Evolutionary conservation across 2,329 filamentous ascomycete genomes (phyloP).

Genomic region (Aspergillus ustus): DNA sequence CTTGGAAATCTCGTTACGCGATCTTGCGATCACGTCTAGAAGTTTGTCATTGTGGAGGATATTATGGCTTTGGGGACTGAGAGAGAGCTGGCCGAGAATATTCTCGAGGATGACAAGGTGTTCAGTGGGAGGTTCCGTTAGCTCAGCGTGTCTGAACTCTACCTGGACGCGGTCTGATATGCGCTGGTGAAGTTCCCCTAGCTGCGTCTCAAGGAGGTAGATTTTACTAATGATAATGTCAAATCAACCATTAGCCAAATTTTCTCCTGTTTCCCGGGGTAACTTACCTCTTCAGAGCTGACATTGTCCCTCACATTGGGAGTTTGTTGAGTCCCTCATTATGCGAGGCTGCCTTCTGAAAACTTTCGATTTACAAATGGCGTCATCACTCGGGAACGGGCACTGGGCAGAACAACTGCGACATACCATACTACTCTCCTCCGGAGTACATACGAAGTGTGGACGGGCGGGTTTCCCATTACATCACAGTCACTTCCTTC

Average conservation of each 20-base stretch:
- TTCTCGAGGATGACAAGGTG: constrained; percentile 61
- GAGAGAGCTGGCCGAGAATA: constrained; percentile 73
- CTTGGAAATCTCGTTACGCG: constrained; percentile 19
- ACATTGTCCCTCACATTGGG: constrained; percentile 6
- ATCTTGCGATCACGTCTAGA: constrained; percentile 63
- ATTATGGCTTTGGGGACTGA: constrained; percentile 66
- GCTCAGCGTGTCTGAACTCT: constrained; percentile 13
- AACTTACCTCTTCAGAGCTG: constrained; percentile 11
- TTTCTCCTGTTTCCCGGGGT: neutral
- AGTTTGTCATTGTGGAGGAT: constrained; percentile 67
- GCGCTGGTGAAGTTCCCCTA: constrained; percentile 61
- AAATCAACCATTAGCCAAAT: neutral
- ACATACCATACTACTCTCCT: too few species aligned
- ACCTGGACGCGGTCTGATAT: constrained; percentile 24
- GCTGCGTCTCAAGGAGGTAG: constrained; percentile 60
- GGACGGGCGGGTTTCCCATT: too few species aligned
- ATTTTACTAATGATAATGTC: constrained; percentile 51
- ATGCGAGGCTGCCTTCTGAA: neutral
- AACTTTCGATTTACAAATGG: neutral
- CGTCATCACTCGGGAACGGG: neutral
- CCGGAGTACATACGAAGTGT: too few species aligned
- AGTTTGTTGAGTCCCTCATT: neutral
- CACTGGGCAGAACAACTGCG: neutral
- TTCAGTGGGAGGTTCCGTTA: constrained; percentile 17
- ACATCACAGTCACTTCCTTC: too few species aligned